Evolutionary conservation across 1,284 basidiomycete species (phyloP), one percentile per base, ranked within the genome.

Genomic region (Farysia itapuensis): DNA sequence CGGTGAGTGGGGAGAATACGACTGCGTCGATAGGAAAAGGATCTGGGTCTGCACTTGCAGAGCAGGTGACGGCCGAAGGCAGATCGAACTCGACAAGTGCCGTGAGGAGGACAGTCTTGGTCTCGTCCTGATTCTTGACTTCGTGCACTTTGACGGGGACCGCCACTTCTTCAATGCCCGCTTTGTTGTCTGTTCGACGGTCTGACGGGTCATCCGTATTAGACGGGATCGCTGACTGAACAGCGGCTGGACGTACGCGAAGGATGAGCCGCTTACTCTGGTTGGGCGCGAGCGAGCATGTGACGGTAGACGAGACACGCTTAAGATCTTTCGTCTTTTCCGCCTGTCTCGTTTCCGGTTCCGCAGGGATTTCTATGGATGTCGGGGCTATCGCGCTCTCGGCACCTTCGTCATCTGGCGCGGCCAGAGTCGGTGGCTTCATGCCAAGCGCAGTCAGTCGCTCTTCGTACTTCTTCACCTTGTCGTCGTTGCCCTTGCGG

Each of bases 401-500:
- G 11, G 26, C 26, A n/a, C 26, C 26, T 28, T 28, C 26, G 11
- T 28, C 26, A 14, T 33, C 31, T 8, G 9, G 9, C 9, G 34
- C 18, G 9, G 19, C 8, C 14, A 45, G 40, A 5, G 48, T 48
- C 2, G 70, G 66, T 7, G 70, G 54, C 13, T 67, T 52, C 0
- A 81, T 73, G 4, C 80, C 80, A 0, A 81, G 65, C 57, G 79
- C 77, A 5, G 54, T 56, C 38, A 81, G 67, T 13, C 80, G 67
- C 33, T 74, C 70, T 45, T 79, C 78, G 67, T 81, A 81, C 68
- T 81, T 81, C 39, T 72, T 72, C 40, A 81, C 73, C 70, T 81
- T 81, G 50, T 81, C 80, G 29, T 57, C 36, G 50, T 81, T 80
- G 31, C 79, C 79, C 64, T 81, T 81, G 38, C 81, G 64, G 39